A percentile compares a stretch with the other conserved stretches of the same genome.
These are phyloP conservation scores for Diaporthe sp. DNA, from an alignment of 2,329 filamentous ascomycete species.

Conservation along the genomic window DNA sequence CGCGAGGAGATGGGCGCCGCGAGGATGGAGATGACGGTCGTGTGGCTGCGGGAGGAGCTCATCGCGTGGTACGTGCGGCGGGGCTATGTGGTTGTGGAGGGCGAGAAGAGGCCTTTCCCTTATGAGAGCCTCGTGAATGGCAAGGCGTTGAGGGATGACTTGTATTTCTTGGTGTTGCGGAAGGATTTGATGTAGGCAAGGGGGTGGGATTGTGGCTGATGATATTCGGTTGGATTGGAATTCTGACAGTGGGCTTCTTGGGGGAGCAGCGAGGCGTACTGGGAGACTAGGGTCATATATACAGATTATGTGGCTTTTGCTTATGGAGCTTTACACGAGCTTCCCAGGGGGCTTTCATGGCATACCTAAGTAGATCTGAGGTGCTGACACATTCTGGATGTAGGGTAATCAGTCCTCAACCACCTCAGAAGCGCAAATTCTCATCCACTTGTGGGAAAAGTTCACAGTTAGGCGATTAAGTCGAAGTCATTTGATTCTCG, in stretches of 20 bases:
- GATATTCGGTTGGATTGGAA: constrained; percentile 37
- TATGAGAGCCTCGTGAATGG: constrained; percentile 55
- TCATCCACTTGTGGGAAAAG: background rate
- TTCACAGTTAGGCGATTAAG: background rate
- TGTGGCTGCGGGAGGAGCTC: constrained; percentile 59
- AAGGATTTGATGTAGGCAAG: constrained; percentile 50
- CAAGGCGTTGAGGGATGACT: constrained; percentile 56
- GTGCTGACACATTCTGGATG: background rate
- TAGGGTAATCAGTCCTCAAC: background rate
- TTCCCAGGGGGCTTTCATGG: background rate
- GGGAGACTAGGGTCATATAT: background rate
- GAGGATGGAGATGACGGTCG: constrained; percentile 60
- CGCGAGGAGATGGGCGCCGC: constrained; percentile 50
- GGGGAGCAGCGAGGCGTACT: constrained; percentile 16
- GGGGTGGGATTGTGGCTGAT: background rate
- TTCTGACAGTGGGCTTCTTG: background rate
- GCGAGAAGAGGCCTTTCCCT: constrained; percentile 58
- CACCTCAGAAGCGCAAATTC: background rate
- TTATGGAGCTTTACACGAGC: background rate
- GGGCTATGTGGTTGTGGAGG: constrained; percentile 56
- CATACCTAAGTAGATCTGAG: background rate
- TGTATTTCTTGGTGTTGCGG: constrained; percentile 58
- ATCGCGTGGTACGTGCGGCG: constrained; percentile 61
- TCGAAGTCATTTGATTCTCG: background rate
- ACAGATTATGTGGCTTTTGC: background rate